phyloP scores from a whole-genome alignment of 257 asterid genomes.

The Anisodus tanguticus region DNA sequence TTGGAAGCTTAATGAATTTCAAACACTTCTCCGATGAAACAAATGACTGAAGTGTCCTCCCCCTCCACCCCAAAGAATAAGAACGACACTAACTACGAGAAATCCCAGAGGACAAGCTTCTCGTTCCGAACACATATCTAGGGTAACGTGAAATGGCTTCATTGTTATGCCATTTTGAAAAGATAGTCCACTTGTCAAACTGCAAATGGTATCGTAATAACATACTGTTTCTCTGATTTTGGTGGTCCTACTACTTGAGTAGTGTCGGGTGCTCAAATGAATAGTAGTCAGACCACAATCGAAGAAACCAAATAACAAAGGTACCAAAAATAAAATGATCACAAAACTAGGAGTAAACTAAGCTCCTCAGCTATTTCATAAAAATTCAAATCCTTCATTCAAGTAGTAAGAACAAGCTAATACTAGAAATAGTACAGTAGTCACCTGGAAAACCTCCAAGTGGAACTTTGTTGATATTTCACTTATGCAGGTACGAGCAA shows the following conservation, averaged over 20 bases:
- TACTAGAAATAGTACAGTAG: background rate
- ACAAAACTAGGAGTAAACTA: conserved; percentile 12
- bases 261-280: background rate
- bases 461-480: conserved; percentile 80
- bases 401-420: background rate
- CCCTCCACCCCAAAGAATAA: background rate
- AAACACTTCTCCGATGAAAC: background rate
- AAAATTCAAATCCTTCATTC: background rate
- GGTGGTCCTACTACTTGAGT: conserved; percentile 3
- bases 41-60: background rate
- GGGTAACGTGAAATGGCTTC: background rate
- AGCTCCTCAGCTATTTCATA: background rate
- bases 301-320: background rate
- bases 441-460: conserved; percentile 86
- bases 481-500: conserved; percentile 64
- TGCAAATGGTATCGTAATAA: background rate
- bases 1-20: background rate
- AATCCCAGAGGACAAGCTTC: background rate
- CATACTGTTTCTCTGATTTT: background rate
- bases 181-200: background rate
- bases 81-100: background rate
- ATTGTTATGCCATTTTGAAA: background rate
- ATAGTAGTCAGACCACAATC: background rate
- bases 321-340: background rate
- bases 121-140: background rate